Evolutionary conservation across 2,329 filamentous ascomycete genomes (phyloP).

Genomic region (Phoma sp.): DNA sequence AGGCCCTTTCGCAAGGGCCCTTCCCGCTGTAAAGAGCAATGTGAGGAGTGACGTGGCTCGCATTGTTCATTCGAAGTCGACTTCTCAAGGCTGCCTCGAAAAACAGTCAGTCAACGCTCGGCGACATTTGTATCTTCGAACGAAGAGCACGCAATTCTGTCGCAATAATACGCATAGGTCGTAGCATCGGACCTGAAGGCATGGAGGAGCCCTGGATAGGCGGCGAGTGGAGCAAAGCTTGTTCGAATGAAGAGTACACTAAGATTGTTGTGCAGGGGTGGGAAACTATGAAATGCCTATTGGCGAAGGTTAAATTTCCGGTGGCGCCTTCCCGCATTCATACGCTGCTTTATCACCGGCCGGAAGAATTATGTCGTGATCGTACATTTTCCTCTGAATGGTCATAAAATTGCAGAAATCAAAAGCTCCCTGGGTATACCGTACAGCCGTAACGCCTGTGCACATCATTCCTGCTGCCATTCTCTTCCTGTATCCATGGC

Average conservation of each 20-base stretch:
- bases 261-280: slow-evolving; percentile 6
- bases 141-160: slow-evolving; percentile 9
- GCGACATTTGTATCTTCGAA: not conserved
- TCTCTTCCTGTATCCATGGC: not conserved
- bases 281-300: not conserved
- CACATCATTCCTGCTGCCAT: not conserved
- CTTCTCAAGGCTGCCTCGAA: not conserved
- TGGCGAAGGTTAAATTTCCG: not conserved
- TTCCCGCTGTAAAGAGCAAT: not conserved
- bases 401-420: not conserved
- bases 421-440: not conserved
- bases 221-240: slow-evolving; percentile 15
- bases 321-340: not conserved
- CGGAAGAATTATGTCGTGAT: slow-evolving; percentile 15
- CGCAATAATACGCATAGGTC: slow-evolving; percentile 1
- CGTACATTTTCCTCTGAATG: not conserved
- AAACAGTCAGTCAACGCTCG: not conserved
- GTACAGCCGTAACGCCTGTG: slow-evolving; percentile 2
- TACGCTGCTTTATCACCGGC: not conserved
- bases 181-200: not conserved
- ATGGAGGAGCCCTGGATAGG: not conserved
- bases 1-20: slow-evolving; percentile 15
- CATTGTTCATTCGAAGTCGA: not conserved
- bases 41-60: slow-evolving; percentile 1
- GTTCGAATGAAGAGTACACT: slow-evolving; percentile 11